Evolutionary conservation across 116 monocot species (phyloP), one percentile per base, ranked within the genome.

Genomic region (Posidonia oceanica): DNA sequence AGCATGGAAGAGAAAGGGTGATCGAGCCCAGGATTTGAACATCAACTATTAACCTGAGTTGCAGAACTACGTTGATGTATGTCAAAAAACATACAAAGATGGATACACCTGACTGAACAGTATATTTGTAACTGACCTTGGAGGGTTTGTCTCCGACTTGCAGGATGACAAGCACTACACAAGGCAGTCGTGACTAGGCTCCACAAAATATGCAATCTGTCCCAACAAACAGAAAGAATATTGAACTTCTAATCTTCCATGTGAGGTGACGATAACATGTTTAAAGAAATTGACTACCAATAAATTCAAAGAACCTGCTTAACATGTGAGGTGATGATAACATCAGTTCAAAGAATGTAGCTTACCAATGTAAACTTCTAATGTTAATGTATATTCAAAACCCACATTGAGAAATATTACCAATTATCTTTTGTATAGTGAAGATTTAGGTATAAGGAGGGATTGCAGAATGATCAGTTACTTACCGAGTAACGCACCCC

Each of bases 181-280:
- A 4, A 91, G 21, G 54, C 95, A 95, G 5, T 95, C 95, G 52
- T 91, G 95, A 71, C 86, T 95, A 63, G 95, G 95, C 76, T 95
- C 95, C 84, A 95, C 88, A 86, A 95, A 95, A 75, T 70, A 91
- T 6, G 86, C 95, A 75, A 95, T 81, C 95, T 95, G 83, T 61
- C 79, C 29, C 40, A 64, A 72, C 69, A 69, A 69, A 66, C n/a
- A 18, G 18, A 4, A 20, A 11, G 5, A 36, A 63, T 0, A 29
- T 29, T 29, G 29, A 29, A 29, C 29, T 0, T 29, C 1, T 0
- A 29, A 1, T 29, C n/a, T n/a, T n/a, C n/a, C n/a, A n/a, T n/a
- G n/a, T n/a, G n/a, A n/a, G n/a, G n/a, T n/a, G n/a, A n/a, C n/a
- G n/a, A n/a, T n/a, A n/a, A n/a, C n/a, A 29, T 1, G 29, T 29